These are phyloP conservation scores for Cytospora schulzeri DNA, from an alignment of 2,329 filamentous ascomycete species.

Conservation along the genomic window DNA sequence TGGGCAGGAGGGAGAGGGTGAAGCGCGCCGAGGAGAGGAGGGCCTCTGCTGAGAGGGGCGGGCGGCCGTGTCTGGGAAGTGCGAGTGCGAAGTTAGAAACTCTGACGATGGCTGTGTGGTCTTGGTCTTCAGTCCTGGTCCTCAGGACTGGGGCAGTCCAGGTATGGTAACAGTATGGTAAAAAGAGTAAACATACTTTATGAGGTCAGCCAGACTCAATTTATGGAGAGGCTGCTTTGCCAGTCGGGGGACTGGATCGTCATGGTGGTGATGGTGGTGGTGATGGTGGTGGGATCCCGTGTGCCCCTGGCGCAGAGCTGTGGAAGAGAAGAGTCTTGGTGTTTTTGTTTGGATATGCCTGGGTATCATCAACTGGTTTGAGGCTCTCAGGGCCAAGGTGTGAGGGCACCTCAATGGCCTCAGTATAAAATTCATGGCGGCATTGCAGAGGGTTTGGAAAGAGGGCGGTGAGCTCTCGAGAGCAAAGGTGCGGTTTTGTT, in stretches of 20 bases:
- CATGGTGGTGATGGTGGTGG: no score
- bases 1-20: constrained; percentile 87
- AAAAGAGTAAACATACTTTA: constrained; percentile 61
- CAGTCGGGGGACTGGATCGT: constrained; percentile 77
- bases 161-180: constrained; percentile 7
- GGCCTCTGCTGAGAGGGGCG: constrained; percentile 77
- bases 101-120: constrained; percentile 10
- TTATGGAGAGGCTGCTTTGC: constrained; percentile 78
- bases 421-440: constrained; percentile 45
- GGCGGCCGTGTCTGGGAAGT: constrained; percentile 66
- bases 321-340: constrained; percentile 21
- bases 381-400: constrained; percentile 31
- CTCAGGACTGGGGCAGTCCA: no score
- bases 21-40: constrained; percentile 93
- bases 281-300: constrained; percentile 57
- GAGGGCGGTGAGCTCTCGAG: constrained; percentile 7
- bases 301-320: constrained; percentile 9
- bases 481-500: constrained; percentile 1
- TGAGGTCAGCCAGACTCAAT: constrained; percentile 82
- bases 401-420: constrained; percentile 43
- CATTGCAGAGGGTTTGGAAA: constrained; percentile 39
- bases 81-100: not conserved
- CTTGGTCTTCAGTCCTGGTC: not conserved
- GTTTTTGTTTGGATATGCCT: not conserved
- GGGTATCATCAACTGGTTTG: constrained; percentile 3